Evolutionary conservation across 192 early-diverging fungal genomes (phyloP), one percentile per base, ranked within the genome.

Genomic region (Phlyctochytrium arcticum): DNA sequence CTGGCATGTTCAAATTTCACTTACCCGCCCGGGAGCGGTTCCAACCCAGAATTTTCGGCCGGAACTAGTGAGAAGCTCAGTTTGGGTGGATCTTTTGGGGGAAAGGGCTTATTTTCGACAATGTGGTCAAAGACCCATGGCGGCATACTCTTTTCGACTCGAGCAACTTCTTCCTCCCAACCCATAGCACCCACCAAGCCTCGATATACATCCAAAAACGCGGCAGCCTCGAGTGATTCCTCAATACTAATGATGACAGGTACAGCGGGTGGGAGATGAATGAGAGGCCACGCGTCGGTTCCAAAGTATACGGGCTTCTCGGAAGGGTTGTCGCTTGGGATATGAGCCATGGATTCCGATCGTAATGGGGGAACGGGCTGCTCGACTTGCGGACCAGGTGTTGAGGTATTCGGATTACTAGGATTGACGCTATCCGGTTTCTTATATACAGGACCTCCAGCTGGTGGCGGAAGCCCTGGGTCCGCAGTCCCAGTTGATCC

Each of bases 111-210:
- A 62, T 68, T 69, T 29, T 80, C 74, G 29, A 94, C 77, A 32
- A 97, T 65, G 55, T 89, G 87, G n/a, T 92, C 89, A 1, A 86
- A 70, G 31, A 97, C 69, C 96, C 96, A 99, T 21, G 76, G 65
- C 0, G 94, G 96, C 34, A 94, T 82, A 10, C 81, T 78, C 54
- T 88, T 75, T 34, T 90, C 81, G 54, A 97, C 27, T 31, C 58
- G 26, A 19, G 44, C 56, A 15, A 74, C 68, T 24, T 80, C 73
- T 32, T 48, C 31, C 3, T 46, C 42, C 42, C 46, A 55, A 10
- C 69, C 71, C 61, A 79, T 48, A 31, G 51, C 44, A 10, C 71
- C 85, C 0, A 90, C 75, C 19, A 80, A 85, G 32, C 88, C 86
- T 26, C 87, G 80, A 62, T 89, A 92, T 34, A 89, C 63, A 65